Base-by-base conservation (phyloP, 23 red algal genomes). In the Gracilaria domingensis region DNA sequence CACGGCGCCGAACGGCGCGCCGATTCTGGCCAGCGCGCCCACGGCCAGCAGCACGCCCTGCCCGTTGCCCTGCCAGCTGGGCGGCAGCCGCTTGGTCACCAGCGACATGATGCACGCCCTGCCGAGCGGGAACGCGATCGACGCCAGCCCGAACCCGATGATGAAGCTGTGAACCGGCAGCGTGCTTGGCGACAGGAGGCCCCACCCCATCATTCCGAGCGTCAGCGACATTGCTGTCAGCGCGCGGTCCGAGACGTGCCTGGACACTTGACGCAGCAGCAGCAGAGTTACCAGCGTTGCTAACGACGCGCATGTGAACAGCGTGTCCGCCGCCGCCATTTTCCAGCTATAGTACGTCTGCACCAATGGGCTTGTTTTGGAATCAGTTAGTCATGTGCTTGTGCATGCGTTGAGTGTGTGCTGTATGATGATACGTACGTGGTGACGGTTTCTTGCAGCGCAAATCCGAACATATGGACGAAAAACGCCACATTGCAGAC, bases 381-480 rank as follows among this genome's bases (percentile, higher is more conserved):
- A 1, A 55, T 18, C 9, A 1, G 51, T 55, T 55, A 55, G 51
- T 45, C 42, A 45, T 36, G 62, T 65, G 53, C 30, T 4, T 3
- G 56, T n/a, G 67, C 37, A 77, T 23, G 42, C 18, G 17, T n/a
- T n/a, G n/a, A n/a, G n/a, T n/a, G n/a, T n/a, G n/a, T n/a, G n/a
- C n/a, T n/a, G n/a, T n/a, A n/a, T n/a, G 12, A 39, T 9, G 86
- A 58, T 16, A 94, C 51, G 20, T 77, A 67, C 40, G 92, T 94
- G n/a, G 92, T 94, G 17, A 94, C 51, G 12, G 84, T 94, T 60
- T 94, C 84, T 64, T 94, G 92, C 45, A 94, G 48, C 18, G 92
- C 83, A 47, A 94, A 94, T n/a, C 92, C 92, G 73, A 94, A 94
- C 50, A 94, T 87, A 49, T 94, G 92, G 23, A 69, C 83, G 36